Evolutionary conservation across 2,329 filamentous ascomycete species (phyloP), one percentile per base, ranked within the genome.

Genomic region (Anisogramma anomala): DNA sequence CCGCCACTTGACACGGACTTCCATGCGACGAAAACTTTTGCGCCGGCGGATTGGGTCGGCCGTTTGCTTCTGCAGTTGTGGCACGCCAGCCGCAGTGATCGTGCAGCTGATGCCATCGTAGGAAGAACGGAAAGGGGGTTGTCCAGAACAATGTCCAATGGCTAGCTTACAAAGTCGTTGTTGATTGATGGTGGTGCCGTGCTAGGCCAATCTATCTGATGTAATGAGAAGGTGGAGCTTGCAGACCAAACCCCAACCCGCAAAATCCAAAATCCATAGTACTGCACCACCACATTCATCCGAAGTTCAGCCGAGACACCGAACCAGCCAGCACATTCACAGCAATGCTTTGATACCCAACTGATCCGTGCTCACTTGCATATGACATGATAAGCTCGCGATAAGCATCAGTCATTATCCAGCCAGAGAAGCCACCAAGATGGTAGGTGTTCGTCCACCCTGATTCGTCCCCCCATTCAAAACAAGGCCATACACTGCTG

Each of bases 71-170:
- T 56, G 52, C 56, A 56, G 45, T 56, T 54, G 50, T 58, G 61
- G 45, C 62, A 50, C 48, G 56, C 59, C 39, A 63, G 53, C 53
- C 63, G 61, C 52, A 66, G 54, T 13, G 63, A 56, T 49, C 58
- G 59, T 48, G 62, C 57, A 45, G 59, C 56, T 44, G 61, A 61
- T 51, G 63, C 60, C 64, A 67, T 67, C 47, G 46, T 41, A 17
- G 19, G 22, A 34, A 18, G 17, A n/a, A 9, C 10, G 27, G 25
- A 17, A 13, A 11, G 32, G 22, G 23, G 27, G 31, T 17, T 33
- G 30, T 26, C 31, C 38, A 28, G 26, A 23, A 14, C 23, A 17
- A 14, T 14, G 23, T n/a, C n/a, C n/a, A n/a, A n/a, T n/a, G n/a
- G 23, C 31, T 17, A 15, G 17, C 35, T 18, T 5, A 2, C 23